phyloP scores from a whole-genome alignment of 352 stramenopile genomes.

The Pythium volutum region DNA sequence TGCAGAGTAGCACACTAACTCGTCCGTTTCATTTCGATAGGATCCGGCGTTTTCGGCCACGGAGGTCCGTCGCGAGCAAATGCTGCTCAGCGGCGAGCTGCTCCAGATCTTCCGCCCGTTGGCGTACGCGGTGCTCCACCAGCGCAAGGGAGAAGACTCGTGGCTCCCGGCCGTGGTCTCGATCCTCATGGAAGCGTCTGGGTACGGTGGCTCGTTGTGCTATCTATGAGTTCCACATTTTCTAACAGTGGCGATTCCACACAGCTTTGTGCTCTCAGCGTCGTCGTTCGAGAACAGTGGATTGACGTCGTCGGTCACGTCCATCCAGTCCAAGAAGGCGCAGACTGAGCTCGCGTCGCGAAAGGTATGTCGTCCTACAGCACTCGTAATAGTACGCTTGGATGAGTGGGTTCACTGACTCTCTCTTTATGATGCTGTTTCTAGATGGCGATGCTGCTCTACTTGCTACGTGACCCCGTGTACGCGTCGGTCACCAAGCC shows the following conservation, averaged over 20 bases:
- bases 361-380: conserved; percentile 39
- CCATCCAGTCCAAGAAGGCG: conserved; percentile 33
- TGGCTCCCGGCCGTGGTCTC: conserved; percentile 60
- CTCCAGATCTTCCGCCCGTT: conserved; percentile 76
- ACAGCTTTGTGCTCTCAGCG: conserved; percentile 52
- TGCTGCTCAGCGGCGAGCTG: conserved; percentile 64
- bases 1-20: neutral
- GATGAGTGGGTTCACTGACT: neutral
- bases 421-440: neutral
- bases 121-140: conserved; percentile 66
- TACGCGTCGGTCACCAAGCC: conserved; percentile 70
- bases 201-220: conserved; percentile 30
- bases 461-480: conserved; percentile 78
- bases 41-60: conserved; percentile 44
- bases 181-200: conserved; percentile 54
- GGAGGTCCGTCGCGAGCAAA: conserved; percentile 33
- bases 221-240: neutral
- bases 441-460: conserved; percentile 81
- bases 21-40: conserved; percentile 19
- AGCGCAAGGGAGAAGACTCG: conserved; percentile 47
- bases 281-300: conserved; percentile 41
- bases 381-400: neutral
- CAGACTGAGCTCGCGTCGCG: conserved; percentile 54
- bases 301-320: conserved; percentile 19
- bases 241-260: neutral